phyloP scores from a whole-genome alignment of 1,284 basidiomycete species.

The Sporisorium scitamineum region DNA sequence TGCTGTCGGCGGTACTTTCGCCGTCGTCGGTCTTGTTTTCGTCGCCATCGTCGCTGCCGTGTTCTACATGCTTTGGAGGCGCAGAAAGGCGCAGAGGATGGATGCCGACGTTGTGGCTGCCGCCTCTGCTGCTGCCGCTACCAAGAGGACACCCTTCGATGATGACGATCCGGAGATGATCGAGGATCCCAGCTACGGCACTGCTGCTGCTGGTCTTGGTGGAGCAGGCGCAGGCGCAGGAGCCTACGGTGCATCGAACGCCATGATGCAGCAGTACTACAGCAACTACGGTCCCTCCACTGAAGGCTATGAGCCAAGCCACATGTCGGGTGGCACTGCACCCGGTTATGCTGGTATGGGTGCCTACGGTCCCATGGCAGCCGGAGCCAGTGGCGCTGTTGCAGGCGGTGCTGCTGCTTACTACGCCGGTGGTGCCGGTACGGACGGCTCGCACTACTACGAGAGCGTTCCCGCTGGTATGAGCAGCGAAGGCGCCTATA shows the following conservation, averaged over 20 bases:
- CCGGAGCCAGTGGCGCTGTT: conserved; percentile 55
- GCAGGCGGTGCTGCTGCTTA: conserved; percentile 54
- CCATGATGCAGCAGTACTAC: conserved; percentile 59
- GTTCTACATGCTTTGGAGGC: conserved; percentile 62
- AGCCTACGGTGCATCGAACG: conserved; percentile 39
- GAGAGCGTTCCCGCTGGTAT: conserved; percentile 37
- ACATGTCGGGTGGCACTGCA: conserved; percentile 56
- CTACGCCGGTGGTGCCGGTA: conserved; percentile 34
- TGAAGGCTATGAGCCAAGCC: conserved; percentile 60
- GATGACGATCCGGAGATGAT: conserved; percentile 69
- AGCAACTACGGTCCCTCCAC: conserved; percentile 41
- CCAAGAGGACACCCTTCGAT: conserved; percentile 67
- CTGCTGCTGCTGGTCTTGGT: conserved; percentile 23
- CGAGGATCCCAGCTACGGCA: conserved; percentile 58
- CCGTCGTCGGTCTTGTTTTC: conserved; percentile 65
- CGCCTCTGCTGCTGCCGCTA: conserved; percentile 66
- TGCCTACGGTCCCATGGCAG: conserved; percentile 59
- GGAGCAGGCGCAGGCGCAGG: conserved; percentile 43
- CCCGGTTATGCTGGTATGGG: conserved; percentile 64
- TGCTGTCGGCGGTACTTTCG: conserved; percentile 68
- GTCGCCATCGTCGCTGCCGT: conserved; percentile 54
- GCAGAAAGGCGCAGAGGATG: conserved; percentile 65
- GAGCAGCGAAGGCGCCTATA: conserved; percentile 26
- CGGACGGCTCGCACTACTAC: conserved; percentile 54
- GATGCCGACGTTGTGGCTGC: conserved; percentile 68